phyloP scores from a whole-genome alignment of 345 rosid species.

The Linum lewisii region DNA sequence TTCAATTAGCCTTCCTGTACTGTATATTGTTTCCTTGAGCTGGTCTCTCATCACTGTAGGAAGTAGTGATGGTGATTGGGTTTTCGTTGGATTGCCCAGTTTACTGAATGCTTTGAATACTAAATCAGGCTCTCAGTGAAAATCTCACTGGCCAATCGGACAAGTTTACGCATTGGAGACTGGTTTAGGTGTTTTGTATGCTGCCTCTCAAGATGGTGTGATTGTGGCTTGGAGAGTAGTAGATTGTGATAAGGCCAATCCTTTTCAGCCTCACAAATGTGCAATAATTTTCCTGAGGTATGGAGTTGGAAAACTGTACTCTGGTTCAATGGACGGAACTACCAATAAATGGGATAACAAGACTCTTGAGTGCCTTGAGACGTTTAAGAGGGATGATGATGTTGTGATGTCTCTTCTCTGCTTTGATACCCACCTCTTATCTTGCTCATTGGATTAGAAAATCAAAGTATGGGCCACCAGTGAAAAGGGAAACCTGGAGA shows the following conservation, averaged over 20 bases:
- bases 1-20: too few species aligned
- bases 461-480: too few species aligned
- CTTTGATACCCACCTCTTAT: too few species aligned
- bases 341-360: constrained; percentile 71
- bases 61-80: constrained; percentile 57
- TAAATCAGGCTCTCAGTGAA: constrained; percentile 23
- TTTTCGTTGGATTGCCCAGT: constrained; percentile 47
- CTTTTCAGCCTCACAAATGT: constrained; percentile 28
- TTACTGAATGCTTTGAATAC: constrained; percentile 43
- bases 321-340: constrained; percentile 38
- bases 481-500: too few species aligned
- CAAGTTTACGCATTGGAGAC: constrained; percentile 40
- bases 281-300: constrained; percentile 29
- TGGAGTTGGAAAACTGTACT: constrained; percentile 28
- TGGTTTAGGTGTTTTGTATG: too few species aligned
- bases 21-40: too few species aligned
- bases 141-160: constrained; percentile 37
- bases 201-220: constrained; percentile 48
- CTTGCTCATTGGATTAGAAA: too few species aligned
- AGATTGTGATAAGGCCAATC: constrained; percentile 15
- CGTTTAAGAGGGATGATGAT: too few species aligned
- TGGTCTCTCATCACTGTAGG: too few species aligned
- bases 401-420: too few species aligned
- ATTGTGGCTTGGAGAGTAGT: constrained; percentile 40
- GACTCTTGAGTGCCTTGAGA: too few species aligned